Evolutionary conservation across 768 basidiomycete genomes (phyloP).

Genomic region (Tricholoma matsutake): DNA sequence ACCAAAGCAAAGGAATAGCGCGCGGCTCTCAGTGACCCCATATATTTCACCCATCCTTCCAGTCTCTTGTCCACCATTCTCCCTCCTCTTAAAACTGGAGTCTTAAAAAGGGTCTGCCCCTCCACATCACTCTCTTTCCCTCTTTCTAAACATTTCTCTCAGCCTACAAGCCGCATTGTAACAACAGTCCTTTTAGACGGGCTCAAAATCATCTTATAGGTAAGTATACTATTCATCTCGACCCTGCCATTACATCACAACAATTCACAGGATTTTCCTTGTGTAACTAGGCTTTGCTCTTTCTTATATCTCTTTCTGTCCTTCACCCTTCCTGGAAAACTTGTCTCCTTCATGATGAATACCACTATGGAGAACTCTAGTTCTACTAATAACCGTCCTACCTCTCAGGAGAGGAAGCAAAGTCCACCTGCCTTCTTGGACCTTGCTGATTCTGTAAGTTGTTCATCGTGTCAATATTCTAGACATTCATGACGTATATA

Average conservation of each 20-base stretch:
- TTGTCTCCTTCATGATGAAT: constrained; percentile 62
- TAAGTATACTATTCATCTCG: constrained; percentile 36
- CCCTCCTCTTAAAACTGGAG: constrained; percentile 37
- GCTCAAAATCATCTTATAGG: constrained; percentile 73
- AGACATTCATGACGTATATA: constrained; percentile 16
- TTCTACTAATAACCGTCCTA: constrained; percentile 65
- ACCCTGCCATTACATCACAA: constrained; percentile 17
- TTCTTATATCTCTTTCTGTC: constrained; percentile 54
- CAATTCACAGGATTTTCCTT: constrained; percentile 50
- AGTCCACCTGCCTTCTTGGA: constrained; percentile 92
- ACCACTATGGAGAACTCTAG: constrained; percentile 66
- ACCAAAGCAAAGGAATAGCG: constrained; percentile 40
- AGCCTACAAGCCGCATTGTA: constrained; percentile 67
- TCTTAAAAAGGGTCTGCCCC: constrained; percentile 48
- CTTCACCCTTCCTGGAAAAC: constrained; percentile 54
- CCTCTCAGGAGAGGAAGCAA: constrained; percentile 73
- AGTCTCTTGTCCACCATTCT: constrained; percentile 26
- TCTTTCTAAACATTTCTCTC: constrained; percentile 15
- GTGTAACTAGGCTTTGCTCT: constrained; percentile 62
- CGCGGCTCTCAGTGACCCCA: constrained; percentile 41
- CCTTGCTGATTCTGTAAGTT: constrained; percentile 86
- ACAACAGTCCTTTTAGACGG: constrained; percentile 78
- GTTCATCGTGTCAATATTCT: constrained; percentile 11
- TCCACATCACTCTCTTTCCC: constrained; percentile 16
- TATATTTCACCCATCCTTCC: constrained; percentile 40